Conservation (phyloP, 202 grass and related monocot species). For the Eragrostis tef region DNA sequence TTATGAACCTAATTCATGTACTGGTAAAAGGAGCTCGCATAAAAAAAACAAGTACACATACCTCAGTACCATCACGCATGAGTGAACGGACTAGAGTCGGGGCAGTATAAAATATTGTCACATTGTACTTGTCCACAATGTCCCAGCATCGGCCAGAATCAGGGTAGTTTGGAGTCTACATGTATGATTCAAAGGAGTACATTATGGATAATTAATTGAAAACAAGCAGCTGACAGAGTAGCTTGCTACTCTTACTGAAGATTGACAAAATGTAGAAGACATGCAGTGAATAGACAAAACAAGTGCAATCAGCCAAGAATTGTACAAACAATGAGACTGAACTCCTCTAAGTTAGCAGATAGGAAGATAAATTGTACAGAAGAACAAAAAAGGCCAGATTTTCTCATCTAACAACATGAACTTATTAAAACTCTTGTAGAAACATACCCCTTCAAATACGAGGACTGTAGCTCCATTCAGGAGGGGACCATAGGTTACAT, state of each 20-base stretch:
- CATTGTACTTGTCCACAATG: conserved; percentile 91
- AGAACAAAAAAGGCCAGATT: neutral
- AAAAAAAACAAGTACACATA: conserved; percentile 49
- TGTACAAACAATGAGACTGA: conserved; percentile 33
- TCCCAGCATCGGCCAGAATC: conserved; percentile 89
- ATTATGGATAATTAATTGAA: conserved; percentile 43
- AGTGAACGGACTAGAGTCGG: conserved; percentile 92
- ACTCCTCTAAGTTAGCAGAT: conserved; percentile 22
- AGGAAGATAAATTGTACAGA: conserved; percentile 34
- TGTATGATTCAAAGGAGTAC: conserved; percentile 41
- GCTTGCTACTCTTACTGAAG: conserved; percentile 28
- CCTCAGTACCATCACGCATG: conserved; percentile 90
- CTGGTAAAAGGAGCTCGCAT: neutral
- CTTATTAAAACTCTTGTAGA: conserved; percentile 40
- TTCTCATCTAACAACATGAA: conserved; percentile 22
- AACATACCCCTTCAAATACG: conserved; percentile 91
- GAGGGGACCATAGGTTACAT: conserved; percentile 94
- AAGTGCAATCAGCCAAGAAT: conserved; percentile 32
- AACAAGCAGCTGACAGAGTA: conserved; percentile 1
- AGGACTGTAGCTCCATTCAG: conserved; percentile 89
- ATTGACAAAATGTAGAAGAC: conserved; percentile 8
- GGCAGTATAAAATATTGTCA: conserved; percentile 98
- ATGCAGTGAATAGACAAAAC: conserved; percentile 30
- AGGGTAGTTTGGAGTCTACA: conserved; percentile 95
- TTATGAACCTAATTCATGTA: conserved; percentile 1